These are phyloP conservation scores for Penicillium nucicola DNA, from an alignment of 495 filamentous ascomycete genomes.

Conservation along the genomic window DNA sequence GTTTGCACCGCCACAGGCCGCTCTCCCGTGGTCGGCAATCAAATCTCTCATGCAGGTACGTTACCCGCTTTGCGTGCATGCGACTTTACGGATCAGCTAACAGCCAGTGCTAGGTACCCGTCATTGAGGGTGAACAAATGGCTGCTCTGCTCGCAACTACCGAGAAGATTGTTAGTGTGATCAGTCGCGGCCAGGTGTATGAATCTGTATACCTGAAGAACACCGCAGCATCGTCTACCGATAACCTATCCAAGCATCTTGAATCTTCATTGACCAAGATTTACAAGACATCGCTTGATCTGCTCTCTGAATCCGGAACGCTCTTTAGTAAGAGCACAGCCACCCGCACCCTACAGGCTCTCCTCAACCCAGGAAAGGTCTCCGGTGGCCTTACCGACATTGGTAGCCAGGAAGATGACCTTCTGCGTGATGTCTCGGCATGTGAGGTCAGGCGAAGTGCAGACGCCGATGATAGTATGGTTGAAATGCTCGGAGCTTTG, in stretches of 20 bases:
- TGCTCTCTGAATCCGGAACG: slow-evolving; percentile 5
- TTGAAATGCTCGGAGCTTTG: too few species aligned
- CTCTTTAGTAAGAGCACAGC: slow-evolving; percentile 5
- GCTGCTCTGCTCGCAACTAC: slow-evolving; percentile 13
- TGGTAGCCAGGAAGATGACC: background rate
- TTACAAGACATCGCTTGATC: slow-evolving; percentile 7
- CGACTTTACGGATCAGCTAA: background rate
- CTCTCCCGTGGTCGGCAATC: slow-evolving; percentile 10
- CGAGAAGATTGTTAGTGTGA: slow-evolving; percentile 14
- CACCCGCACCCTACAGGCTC: slow-evolving; percentile 8
- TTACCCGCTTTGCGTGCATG: background rate
- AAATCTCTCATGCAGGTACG: slow-evolving; percentile 11
- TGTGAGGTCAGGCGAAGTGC: too few species aligned
- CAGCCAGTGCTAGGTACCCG: slow-evolving; percentile 6
- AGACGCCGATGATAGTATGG: too few species aligned
- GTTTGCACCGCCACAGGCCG: slow-evolving; percentile 12
- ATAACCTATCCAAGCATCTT: background rate
- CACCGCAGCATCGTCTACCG: background rate
- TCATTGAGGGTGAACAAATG: slow-evolving; percentile 18
- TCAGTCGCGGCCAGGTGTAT: slow-evolving; percentile 17
- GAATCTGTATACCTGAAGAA: slow-evolving; percentile 6
- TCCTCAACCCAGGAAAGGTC: slow-evolving; percentile 8
- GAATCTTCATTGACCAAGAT: slow-evolving; percentile 3
- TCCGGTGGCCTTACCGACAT: background rate
- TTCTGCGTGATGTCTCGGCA: too few species aligned